These are phyloP conservation scores for Backusella liffmaniae DNA, from an alignment of 192 early-diverging fungal genomes.

Conservation along the genomic window DNA sequence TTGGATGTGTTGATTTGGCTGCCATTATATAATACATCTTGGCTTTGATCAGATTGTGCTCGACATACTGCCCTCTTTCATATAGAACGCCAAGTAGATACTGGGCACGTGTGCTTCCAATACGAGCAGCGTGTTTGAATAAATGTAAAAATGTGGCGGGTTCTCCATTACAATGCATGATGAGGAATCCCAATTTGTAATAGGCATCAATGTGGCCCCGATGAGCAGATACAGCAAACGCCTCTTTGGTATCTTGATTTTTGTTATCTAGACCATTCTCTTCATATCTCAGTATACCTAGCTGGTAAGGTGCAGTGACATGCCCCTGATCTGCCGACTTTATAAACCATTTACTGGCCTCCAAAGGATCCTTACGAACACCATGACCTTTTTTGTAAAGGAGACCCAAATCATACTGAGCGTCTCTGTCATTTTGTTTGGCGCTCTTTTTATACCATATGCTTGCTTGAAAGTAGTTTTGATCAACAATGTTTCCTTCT, in stretches of 20 bases:
- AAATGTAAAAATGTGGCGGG: not conserved
- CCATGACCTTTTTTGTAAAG: not conserved
- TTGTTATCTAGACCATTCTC: not conserved
- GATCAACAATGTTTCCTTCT: not conserved
- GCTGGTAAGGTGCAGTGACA: not conserved
- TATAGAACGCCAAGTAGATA: not conserved
- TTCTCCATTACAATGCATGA: not conserved
- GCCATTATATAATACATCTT: constrained; percentile 21
- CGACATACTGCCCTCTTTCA: not conserved
- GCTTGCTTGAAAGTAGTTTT: not conserved
- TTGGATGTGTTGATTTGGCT: not conserved
- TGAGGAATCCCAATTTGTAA: not conserved
- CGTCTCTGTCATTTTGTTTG: constrained; percentile 10
- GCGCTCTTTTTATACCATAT: constrained; percentile 36
- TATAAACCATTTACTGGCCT: not conserved
- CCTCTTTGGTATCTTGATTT: not conserved
- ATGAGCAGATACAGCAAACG: not conserved
- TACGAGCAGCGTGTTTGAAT: not conserved
- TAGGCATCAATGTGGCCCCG: not conserved
- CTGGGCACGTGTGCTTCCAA: not conserved
- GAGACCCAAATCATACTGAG: constrained; percentile 16
- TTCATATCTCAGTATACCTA: not conserved
- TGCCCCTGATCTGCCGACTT: not conserved
- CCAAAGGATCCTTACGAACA: not conserved
- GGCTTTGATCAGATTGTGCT: constrained; percentile 17